Conservation (phyloP, 805 yeast genomes). For the Grigorovia humatica region DNA sequence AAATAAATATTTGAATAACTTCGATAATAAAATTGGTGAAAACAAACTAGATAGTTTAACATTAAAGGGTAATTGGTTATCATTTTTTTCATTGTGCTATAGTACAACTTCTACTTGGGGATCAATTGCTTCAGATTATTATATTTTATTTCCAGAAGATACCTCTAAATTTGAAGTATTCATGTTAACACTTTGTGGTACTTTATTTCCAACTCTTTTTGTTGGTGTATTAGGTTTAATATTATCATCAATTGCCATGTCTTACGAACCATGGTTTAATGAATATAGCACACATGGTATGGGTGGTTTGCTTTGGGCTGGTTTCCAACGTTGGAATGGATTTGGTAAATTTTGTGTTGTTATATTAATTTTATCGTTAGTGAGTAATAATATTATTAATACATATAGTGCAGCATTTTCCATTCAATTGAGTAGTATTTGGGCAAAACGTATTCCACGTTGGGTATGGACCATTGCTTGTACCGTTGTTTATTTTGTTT, state of each 20-base stretch:
- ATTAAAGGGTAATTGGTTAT: constrained; percentile 55
- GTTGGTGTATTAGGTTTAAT: constrained; percentile 67
- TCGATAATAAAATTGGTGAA: constrained; percentile 20
- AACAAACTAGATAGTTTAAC: constrained; percentile 28
- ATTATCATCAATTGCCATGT: constrained; percentile 56
- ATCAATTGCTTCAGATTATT: constrained; percentile 75
- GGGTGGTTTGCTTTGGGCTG: constrained; percentile 63
- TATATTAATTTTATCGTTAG: constrained; percentile 58
- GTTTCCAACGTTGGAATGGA: constrained; percentile 61
- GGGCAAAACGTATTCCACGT: constrained; percentile 57
- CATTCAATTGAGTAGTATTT: constrained; percentile 51
- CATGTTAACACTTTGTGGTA: constrained; percentile 52
- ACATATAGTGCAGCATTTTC: constrained; percentile 75
- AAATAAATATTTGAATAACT: constrained; percentile 28
- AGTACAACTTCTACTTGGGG: constrained; percentile 88
- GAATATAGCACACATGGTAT: constrained; percentile 52
- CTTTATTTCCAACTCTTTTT: constrained; percentile 59
- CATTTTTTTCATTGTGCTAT: constrained; percentile 62
- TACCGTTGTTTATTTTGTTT: constrained; percentile 52
- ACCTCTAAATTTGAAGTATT: constrained; percentile 48
- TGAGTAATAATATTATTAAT: constrained; percentile 74
- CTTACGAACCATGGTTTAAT: constrained; percentile 44
- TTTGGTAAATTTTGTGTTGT: constrained; percentile 69
- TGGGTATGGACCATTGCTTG: constrained; percentile 63
- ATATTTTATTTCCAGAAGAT: constrained; percentile 66